Evolutionary conservation across 106 monocot species (phyloP), one percentile per base, ranked within the genome.

Genomic region (Allium cepa): DNA sequence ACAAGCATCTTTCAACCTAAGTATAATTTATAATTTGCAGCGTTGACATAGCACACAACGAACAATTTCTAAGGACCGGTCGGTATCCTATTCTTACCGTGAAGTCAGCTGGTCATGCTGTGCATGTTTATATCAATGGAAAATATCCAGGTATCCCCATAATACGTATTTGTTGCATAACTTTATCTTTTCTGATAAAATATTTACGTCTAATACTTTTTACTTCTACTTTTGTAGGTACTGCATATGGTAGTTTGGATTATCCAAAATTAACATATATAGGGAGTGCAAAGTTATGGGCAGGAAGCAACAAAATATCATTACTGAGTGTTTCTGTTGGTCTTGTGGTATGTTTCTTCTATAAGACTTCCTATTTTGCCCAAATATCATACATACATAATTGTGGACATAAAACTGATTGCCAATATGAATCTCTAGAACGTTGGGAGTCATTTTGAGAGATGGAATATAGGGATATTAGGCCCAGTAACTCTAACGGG

Each of bases 291-390:
- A 88, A 83, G 75, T 68, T 99, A n/a, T 67, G 82, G 89, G 83
- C 87, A 63, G 93, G 99, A 50, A 85, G 85, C 76, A 99, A 99
- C 61, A 92, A 79, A 71, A 90, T 99, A 47, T 85, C 99, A 46
- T 81, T 99, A 52, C 64, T 99, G 47, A 99, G 99, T 67, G 82
- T 81, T 17, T 66, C 99, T 53, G 80, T 87, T 81, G 99, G 99
- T 4, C 77, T 99, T 7, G 79, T 85, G 27, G 97, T 99, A 61
- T 49, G 68, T 68, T 68, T 3, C 53, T 51, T 7, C 10, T 27
- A 22, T 46, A 63, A 46, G 14, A 63, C 60, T 58, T 50, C 85
- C 79, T 63, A 63, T 13, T 56, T 82, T 69, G 56, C 0, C 8
- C 64, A 17, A 53, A 8, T 7, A 28, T 68, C 4, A 2, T 59